Base-by-base conservation (phyloP, 768 basidiomycete genomes). In the Leccinellum luteum region DNA sequence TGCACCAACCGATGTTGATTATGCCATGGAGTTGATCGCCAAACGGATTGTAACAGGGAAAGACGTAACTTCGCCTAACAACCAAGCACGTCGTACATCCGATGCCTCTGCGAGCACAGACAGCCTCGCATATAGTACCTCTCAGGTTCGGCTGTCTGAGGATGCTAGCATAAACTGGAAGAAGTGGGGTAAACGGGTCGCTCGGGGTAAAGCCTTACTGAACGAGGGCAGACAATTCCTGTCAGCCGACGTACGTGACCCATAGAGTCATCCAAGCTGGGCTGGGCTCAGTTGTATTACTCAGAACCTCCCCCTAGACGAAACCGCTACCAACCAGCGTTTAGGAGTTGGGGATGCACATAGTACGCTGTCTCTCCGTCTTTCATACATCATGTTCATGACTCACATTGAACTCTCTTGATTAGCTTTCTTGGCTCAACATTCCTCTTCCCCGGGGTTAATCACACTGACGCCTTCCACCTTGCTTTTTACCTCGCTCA, bases 1-100 rank as follows among this genome's bases (percentile, higher is more conserved):
- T 58, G 81, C 79, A 12, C 86, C 87, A 0, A 89, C 85, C 4
- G 86, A 89, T 61, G 79, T 82, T 4, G 85, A 89, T 49, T 85
- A 85, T 63, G 86, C 87, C 2, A 87, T 88, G 83, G 79, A 85
- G 35, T 66, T 89, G 12, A 87, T 89, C 17, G 79, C 85, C 4
- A 76, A 79, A 55, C 81, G 87, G 8, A 76, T 87, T 4, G 78
- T 81, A 32, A 71, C 77, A 19, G 86, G 86, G 6, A 73, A 85
- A 50, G 75, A 78, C 25, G 66, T 79, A 5, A 61, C 71, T 12
- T 64, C 62, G 43, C 60, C 48, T 9, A 51, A 66, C 34, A 70
- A 58, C 25, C 64, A 57, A 31, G 48, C 64, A 48, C 56, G 59
- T 65, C 56, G 44, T 57, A 31, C 44, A 52, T 58, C 57, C 35